A percentile compares a stretch with the other conserved stretches of the same genome.
Conservation (phyloP, 2,329 filamentous ascomycete genomes). For the Pseudogymnoascus sp. region DNA sequence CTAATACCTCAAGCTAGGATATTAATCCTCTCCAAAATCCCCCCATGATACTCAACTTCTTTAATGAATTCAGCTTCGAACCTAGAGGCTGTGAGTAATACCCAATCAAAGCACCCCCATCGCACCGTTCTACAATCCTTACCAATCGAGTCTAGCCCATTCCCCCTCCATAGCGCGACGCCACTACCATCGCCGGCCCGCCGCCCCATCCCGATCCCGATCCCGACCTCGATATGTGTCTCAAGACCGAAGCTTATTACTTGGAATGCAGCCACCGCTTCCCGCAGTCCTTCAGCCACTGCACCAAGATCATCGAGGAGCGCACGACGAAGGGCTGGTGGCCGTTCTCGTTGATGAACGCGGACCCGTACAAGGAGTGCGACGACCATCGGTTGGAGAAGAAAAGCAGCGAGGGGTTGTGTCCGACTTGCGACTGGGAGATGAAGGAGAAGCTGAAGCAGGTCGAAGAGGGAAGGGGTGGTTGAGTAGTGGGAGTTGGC, state of each 20-base stretch:
- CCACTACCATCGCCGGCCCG: not conserved
- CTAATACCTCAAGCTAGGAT: not conserved
- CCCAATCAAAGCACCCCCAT: not conserved
- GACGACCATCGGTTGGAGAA: not conserved
- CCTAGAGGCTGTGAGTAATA: not conserved
- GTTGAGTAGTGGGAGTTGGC: not conserved
- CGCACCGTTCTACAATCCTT: not conserved
- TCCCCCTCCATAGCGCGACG: not conserved
- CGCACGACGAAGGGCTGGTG: not conserved
- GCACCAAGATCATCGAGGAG: constrained; percentile 1
- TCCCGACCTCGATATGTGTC: not conserved
- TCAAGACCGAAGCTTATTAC: constrained; percentile 7
- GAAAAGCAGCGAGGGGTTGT: constrained; percentile 2
- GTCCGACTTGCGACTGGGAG: constrained; percentile 1
- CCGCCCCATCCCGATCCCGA: not conserved
- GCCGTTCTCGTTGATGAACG: not conserved
- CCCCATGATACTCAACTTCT: not conserved
- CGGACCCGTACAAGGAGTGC: constrained; percentile 5
- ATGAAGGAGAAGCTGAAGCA: not conserved
- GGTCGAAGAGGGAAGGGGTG: not conserved
- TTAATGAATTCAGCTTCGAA: not conserved
- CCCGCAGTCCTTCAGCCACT: not conserved
- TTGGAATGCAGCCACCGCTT: not conserved
- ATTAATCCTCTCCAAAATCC: not conserved
- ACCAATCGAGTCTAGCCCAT: not conserved